Evolutionary conservation across 306 rosid species (phyloP).

Genomic region (Pterocarpus macrocarpus): DNA sequence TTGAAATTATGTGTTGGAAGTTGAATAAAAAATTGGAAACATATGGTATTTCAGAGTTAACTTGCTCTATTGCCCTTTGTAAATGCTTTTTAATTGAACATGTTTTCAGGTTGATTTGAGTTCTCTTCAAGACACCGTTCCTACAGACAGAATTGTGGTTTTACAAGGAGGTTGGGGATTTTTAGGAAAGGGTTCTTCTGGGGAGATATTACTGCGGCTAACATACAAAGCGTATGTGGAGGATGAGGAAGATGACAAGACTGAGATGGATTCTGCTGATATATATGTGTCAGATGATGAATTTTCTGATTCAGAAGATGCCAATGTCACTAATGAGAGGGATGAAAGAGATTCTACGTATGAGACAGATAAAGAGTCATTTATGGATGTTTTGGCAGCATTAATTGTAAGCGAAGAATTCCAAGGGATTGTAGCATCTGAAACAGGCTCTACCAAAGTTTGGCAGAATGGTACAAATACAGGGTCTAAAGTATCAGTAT

Average conservation of each 20-base stretch:
- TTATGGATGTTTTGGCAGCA: conserved; percentile 97
- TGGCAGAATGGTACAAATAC: conserved; percentile 57
- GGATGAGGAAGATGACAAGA: conserved; percentile 96
- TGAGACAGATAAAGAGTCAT: conserved; percentile 73
- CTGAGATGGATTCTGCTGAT: conserved; percentile 56
- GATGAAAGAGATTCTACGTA: conserved; percentile 47
- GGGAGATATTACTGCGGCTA: conserved; percentile 91
- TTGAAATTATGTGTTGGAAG: not conserved
- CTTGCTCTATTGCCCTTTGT: not conserved
- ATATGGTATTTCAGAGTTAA: conserved; percentile 14
- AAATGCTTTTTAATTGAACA: conserved; percentile 39
- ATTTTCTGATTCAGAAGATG: conserved; percentile 75
- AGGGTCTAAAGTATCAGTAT: conserved; percentile 55
- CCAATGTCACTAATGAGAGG: conserved; percentile 49
- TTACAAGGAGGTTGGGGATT: conserved; percentile 86
- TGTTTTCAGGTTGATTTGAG: conserved; percentile 82
- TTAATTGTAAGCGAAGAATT: conserved; percentile 96
- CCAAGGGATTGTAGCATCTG: conserved; percentile 95
- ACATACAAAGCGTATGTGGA: conserved; percentile 99
- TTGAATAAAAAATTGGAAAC: conserved; percentile 2
- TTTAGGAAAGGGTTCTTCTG: conserved; percentile 76
- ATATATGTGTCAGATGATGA: conserved; percentile 85
- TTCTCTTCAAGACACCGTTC: conserved; percentile 95
- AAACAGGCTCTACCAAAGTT: conserved; percentile 64
- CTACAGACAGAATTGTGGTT: conserved; percentile 90